Conservation (phyloP, 495 filamentous ascomycete genomes). For the Talaromyces liani region DNA sequence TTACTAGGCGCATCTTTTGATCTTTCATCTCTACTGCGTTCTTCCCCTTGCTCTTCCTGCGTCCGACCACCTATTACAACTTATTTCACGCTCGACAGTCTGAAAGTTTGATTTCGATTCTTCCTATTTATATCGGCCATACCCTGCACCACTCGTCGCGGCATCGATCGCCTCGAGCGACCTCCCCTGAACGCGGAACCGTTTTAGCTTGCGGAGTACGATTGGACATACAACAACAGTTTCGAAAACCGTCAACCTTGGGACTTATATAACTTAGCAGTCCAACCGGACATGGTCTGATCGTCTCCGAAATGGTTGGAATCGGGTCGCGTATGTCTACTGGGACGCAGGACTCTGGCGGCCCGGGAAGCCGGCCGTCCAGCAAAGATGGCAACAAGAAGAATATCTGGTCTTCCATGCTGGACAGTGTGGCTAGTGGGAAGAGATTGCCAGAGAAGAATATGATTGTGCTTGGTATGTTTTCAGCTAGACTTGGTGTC, state of each 20-base stretch:
- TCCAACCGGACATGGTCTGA: slow-evolving; percentile 25
- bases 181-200: slow-evolving; percentile 6
- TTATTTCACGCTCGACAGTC: neutral
- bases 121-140: neutral
- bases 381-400: slow-evolving; percentile 70
- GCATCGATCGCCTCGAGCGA: neutral
- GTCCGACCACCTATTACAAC: neutral
- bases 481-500: neutral
- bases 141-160: neutral
- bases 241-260: neutral
- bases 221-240: neutral
- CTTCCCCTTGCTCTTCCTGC: neutral
- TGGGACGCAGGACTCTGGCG: slow-evolving; percentile 29
- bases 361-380: slow-evolving; percentile 44
- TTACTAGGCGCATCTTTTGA: neutral
- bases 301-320: slow-evolving; percentile 28
- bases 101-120: neutral
- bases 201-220: neutral
- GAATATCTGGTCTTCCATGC: slow-evolving; percentile 91
- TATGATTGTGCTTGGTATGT: slow-evolving; percentile 71
- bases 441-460: slow-evolving; percentile 92
- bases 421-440: slow-evolving; percentile 82
- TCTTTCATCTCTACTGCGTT: neutral
- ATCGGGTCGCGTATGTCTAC: slow-evolving; percentile 36
- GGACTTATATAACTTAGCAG: neutral